phyloP scores from a whole-genome alignment of 75 land plant species.

The Chamaecyparis obtusa region DNA sequence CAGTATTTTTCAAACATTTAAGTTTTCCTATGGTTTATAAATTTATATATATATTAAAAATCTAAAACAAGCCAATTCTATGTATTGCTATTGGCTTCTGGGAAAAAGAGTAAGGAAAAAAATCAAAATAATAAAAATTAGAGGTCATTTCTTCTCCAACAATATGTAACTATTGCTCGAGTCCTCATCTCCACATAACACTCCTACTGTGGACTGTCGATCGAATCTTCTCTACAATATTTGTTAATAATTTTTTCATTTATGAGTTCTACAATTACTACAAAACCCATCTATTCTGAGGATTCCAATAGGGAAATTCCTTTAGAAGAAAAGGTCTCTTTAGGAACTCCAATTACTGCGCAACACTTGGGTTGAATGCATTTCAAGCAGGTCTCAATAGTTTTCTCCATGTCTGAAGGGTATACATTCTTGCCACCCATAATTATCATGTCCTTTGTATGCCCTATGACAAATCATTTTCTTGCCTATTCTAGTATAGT shows the following conservation, averaged over 20 bases:
- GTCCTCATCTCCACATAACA: too few relatives aligned
- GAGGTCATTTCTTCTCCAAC: too few relatives aligned
- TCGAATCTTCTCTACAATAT: constrained; percentile 36
- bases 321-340: constrained; percentile 31
- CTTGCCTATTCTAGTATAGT: constrained; percentile 50
- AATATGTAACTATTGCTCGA: too few relatives aligned
- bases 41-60: too few relatives aligned
- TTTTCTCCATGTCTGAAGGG: constrained; percentile 59
- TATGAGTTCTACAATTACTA: constrained; percentile 50
- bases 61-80: too few relatives aligned
- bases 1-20: too few relatives aligned
- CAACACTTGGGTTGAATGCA: constrained; percentile 55
- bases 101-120: too few relatives aligned
- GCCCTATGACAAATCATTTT: constrained; percentile 54
- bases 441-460: constrained; percentile 60
- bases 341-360: constrained; percentile 64
- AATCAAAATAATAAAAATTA: too few relatives aligned
- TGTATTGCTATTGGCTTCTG: too few relatives aligned
- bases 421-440: constrained; percentile 55
- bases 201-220: too few relatives aligned
- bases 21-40: too few relatives aligned
- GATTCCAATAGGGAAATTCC: constrained; percentile 33
- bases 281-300: constrained; percentile 54
- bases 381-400: constrained; percentile 46
- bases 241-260: constrained; percentile 33